These are phyloP conservation scores for Hypoxylon rickii DNA, from an alignment of 495 filamentous ascomycete genomes.

Conservation along the genomic window DNA sequence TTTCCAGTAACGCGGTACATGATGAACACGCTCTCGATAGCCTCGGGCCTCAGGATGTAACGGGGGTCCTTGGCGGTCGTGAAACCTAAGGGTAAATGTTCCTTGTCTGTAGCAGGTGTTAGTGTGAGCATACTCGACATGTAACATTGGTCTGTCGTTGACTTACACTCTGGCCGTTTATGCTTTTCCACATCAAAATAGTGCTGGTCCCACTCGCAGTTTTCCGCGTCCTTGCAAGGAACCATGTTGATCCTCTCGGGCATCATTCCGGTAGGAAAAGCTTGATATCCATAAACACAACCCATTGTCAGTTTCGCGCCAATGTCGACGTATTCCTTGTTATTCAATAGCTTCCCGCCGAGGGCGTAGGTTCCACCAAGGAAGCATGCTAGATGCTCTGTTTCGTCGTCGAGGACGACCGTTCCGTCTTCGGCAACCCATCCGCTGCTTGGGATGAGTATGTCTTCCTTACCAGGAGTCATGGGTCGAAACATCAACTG, in stretches of 20 bases:
- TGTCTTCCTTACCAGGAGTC: conserved; percentile 66
- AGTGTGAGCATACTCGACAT: not conserved
- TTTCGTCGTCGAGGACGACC: conserved; percentile 39
- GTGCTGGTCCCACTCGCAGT: conserved; percentile 77
- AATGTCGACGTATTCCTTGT: conserved; percentile 69
- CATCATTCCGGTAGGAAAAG: conserved; percentile 81
- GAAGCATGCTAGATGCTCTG: conserved; percentile 68
- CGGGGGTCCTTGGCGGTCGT: conserved; percentile 46
- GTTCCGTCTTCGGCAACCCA: conserved; percentile 35
- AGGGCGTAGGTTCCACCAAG: conserved; percentile 83
- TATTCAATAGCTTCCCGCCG: conserved; percentile 72
- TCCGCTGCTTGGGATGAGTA: conserved; percentile 67
- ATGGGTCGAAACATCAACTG: conserved; percentile 81
- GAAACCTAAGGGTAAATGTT: conserved; percentile 42
- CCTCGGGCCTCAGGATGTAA: conserved; percentile 61
- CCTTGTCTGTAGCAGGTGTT: conserved; percentile 18
- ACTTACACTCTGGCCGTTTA: conserved; percentile 37
- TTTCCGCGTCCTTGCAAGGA: conserved; percentile 61
- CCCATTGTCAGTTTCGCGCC: conserved; percentile 79
- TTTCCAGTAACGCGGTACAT: conserved; percentile 75
- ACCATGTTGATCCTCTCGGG: conserved; percentile 71
- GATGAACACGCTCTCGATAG: too few relatives aligned
- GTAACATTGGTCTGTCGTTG: not conserved
- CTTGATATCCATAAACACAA: conserved; percentile 83
- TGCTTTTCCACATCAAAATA: conserved; percentile 46